Base-by-base conservation (phyloP, 176 grass and related monocot genomes). In the Chloris gayana region DNA sequence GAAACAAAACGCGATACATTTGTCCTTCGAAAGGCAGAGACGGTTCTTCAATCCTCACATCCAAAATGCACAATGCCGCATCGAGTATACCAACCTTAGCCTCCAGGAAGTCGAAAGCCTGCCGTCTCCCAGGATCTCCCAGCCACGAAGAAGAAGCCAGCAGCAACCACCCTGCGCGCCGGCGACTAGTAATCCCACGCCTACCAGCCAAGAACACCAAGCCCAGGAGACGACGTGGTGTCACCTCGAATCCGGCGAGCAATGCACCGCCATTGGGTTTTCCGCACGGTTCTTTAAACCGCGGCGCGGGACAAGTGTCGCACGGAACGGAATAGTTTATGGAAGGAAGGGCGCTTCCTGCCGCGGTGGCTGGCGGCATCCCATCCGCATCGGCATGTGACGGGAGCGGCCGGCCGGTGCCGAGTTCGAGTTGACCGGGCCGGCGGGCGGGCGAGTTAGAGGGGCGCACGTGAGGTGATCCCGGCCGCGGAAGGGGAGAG, bases 371-470 rank as follows among this genome's bases (percentile, higher is more conserved):
- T 59, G 41, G 50, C 54, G 69, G 75, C 70, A 33, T 54, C 64
- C 68, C 74, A 83, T 79, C 69, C 59, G 53, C 81, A 45, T 65
- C 73, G 31, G 84, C 67, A 35, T 72, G 79, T 50, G 41, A 67
- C 63, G 49, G 35, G 42, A 45, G 33, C 14, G 15, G 11, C 18
- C 86, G 81, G 61, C 78, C 54, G 78, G 64, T 0, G 18, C 50
- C 50, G 18, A 1, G 50, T 54, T 24, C 58, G 58, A 12, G 87
- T 88, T 88, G 87, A 88, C 81, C 82, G 70, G 70, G 35, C 6
- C 76, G 77, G 70, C 27, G 4, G 76, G 69, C 27, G 4, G 6
- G 63, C 32, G 42, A 88, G 87, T 84, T 80, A 64, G 87, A 38
- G 82, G 87, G 42, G 42, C 63, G 76, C 82, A 88, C 82, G 87